These are phyloP conservation scores for Lotmaria passim DNA, from an alignment of 208 protist genomes.

Conservation along the genomic window DNA sequence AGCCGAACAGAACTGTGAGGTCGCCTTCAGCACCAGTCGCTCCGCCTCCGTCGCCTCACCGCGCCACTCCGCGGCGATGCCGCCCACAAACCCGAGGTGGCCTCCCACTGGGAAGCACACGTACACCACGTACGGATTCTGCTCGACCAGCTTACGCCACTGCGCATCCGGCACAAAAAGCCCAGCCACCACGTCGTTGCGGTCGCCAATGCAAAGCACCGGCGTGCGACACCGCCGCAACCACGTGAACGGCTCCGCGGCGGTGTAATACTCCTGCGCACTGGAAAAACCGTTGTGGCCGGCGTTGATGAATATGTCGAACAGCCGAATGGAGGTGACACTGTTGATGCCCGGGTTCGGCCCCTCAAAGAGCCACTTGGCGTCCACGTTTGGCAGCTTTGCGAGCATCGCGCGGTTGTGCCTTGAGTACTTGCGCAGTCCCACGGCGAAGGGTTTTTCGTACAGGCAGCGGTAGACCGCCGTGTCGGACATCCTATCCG, in stretches of 20 bases:
- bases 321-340: conserved; percentile 36
- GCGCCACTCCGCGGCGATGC: conserved; percentile 32
- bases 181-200: conserved; percentile 62
- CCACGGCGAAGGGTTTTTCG: conserved; percentile 26
- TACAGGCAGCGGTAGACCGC: conserved; percentile 36
- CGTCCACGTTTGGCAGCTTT: conserved; percentile 40
- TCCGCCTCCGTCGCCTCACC: conserved; percentile 31
- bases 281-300: conserved; percentile 55
- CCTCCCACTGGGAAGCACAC: conserved; percentile 60
- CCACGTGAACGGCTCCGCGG: conserved; percentile 45
- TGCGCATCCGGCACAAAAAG: conserved; percentile 16
- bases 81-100: conserved; percentile 63
- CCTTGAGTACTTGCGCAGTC: conserved; percentile 41
- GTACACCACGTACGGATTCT: conserved; percentile 39
- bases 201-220: conserved; percentile 49
- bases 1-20: conserved; percentile 19
- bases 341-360: conserved; percentile 23
- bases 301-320: conserved; percentile 53
- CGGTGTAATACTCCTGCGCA: conserved; percentile 46
- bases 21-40: conserved; percentile 19
- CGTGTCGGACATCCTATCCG: conserved; percentile 28
- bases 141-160: conserved; percentile 38
- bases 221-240: conserved; percentile 40
- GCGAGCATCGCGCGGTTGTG: conserved; percentile 54
- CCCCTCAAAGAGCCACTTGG: conserved; percentile 35